These are phyloP conservation scores for Aspergillus sp. DNA, from an alignment of 2,329 filamentous ascomycete species.

Conservation along the genomic window DNA sequence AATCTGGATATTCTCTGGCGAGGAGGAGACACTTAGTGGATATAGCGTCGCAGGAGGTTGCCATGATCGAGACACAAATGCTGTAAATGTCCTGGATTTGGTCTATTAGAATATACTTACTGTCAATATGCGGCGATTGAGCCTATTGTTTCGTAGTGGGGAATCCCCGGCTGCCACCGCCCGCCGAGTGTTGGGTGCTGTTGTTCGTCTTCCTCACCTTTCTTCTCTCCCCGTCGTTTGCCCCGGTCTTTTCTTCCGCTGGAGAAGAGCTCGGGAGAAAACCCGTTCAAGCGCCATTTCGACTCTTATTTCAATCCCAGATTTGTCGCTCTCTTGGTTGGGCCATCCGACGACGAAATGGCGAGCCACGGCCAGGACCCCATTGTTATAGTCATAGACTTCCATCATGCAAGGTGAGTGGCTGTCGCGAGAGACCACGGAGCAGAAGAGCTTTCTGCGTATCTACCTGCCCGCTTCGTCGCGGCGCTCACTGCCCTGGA, in stretches of 20 bases:
- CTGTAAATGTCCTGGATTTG: no score
- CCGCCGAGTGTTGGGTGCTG: not conserved
- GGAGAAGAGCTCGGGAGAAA: not conserved
- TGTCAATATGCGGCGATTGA: no score
- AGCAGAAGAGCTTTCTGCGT: no score
- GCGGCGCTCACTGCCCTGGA: no score
- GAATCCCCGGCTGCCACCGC: not conserved
- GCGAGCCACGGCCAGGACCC: constrained; percentile 41
- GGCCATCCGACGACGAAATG: constrained; percentile 6
- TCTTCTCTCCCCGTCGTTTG: not conserved
- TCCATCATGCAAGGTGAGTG: constrained; percentile 60
- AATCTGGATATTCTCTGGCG: no score
- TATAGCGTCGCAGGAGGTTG: no score
- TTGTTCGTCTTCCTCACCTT: no score
- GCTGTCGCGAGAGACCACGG: not conserved
- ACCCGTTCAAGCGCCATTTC: not conserved
- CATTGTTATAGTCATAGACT: constrained; percentile 70
- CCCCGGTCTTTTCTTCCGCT: not conserved
- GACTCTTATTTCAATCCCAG: not conserved
- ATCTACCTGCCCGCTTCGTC: no score
- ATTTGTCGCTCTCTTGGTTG: constrained; percentile 5
- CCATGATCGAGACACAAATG: no score
- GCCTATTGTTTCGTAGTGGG: no score
- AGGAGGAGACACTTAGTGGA: no score
- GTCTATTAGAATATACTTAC: no score